Base-by-base conservation (phyloP, 208 protist genomes). In the Novymonas esmeraldas region DNA sequence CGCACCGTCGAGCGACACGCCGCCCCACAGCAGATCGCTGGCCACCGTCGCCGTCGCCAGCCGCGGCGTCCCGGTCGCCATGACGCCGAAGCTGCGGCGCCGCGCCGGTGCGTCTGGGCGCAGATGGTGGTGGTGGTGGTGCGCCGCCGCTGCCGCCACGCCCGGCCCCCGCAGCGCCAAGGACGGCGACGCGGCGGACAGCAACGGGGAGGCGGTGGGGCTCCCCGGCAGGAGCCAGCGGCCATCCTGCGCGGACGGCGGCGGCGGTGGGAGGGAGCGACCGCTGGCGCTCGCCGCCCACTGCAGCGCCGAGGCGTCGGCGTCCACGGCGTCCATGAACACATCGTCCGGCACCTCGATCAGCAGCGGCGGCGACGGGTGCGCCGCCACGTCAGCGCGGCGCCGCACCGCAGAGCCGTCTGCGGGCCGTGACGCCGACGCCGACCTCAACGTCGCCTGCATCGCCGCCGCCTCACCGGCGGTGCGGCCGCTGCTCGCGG, bases 301-400 rank as follows among this genome's bases (percentile, higher is more conserved):
- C 18, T 26, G 34, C 34, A 54, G 29, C 20, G 64, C 55, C 11
- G 18, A 11, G 33, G 56, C 38, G 54, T 63, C 52, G 26, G 46
- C 56, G 5, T 50, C 34, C 11, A 64, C 45, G 9, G 62, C 42
- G 18, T 76, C 63, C 26, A 46, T 24, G 55, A 76, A 54, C 41
- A 76, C 3, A 22, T 76, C 70, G 18, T 76, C 70, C 24, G 64
- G 56, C 14, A 76, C 56, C 22, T 76, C 70, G 48, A 76, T 59
- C 38, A 76, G 44, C 45, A 76, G 48, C 26, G 70, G 70, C 38
- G 56, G 61, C 2, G 61, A 70, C 1, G 52, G 56, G 38, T 48
- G 60, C 0, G 22, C 7, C 10, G 41, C 29, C 13, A 16, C 7
- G 16, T 16, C 56, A 7, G 46, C 11, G 56, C 9, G 39, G 7